Percentiles rank a stretch among this genome's conserved stretches.
phyloP scores from a whole-genome alignment of 192 early-diverging fungal species.

The Rhizoclosmatium sp. region DNA sequence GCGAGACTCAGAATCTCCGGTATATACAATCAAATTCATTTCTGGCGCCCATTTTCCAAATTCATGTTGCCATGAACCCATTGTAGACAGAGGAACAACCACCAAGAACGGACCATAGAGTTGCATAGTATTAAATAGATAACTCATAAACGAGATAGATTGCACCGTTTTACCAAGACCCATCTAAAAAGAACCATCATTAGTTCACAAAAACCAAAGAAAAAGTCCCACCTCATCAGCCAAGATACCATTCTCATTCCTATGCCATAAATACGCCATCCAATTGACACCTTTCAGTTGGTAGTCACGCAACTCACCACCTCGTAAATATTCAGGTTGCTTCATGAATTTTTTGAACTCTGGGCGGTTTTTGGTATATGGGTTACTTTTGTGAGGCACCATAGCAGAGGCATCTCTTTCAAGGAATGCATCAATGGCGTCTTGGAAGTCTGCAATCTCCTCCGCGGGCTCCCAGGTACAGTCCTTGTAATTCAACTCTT shows the following conservation, averaged over 20 bases:
- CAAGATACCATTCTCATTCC: slow-evolving; percentile 94
- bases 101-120: slow-evolving; percentile 95
- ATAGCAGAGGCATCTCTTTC: slow-evolving; percentile 76
- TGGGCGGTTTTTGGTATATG: slow-evolving; percentile 68
- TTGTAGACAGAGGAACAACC: slow-evolving; percentile 95
- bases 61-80: slow-evolving; percentile 95
- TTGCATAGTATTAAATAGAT: slow-evolving; percentile 82
- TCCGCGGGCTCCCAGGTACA: slow-evolving; percentile 90
- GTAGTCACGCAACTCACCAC: slow-evolving; percentile 93
- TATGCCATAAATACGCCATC: slow-evolving; percentile 95
- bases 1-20: slow-evolving; percentile 82
- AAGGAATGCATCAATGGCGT: slow-evolving; percentile 84
- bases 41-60: slow-evolving; percentile 92
- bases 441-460: slow-evolving; percentile 75
- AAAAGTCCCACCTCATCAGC: slow-evolving; percentile 76
- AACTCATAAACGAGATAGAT: slow-evolving; percentile 91
- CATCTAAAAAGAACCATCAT: slow-evolving; percentile 37
- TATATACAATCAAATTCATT: slow-evolving; percentile 90
- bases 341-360: slow-evolving; percentile 77
- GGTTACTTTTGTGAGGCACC: slow-evolving; percentile 75
- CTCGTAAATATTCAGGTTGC: slow-evolving; percentile 84
- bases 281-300: slow-evolving; percentile 96
- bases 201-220: not conserved
- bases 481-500: slow-evolving; percentile 83
- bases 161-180: slow-evolving; percentile 97